phyloP scores from a whole-genome alignment of 2,329 filamentous ascomycete genomes.

The Plectosphaerella cucumerina region DNA sequence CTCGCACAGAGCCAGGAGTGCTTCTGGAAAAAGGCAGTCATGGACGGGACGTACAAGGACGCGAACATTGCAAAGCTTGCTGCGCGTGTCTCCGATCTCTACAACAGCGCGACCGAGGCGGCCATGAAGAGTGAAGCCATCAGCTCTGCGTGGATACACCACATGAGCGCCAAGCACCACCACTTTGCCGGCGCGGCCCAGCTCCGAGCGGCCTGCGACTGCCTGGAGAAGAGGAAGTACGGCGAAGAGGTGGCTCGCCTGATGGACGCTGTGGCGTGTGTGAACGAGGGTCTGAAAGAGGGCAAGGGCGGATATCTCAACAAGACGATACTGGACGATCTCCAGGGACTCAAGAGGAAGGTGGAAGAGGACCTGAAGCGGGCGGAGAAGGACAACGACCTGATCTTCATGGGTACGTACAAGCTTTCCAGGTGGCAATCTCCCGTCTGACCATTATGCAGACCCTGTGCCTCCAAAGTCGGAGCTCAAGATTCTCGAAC shows the following conservation, averaged over 20 bases:
- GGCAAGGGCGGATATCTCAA: conserved; percentile 69
- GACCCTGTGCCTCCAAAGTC: conserved; percentile 81
- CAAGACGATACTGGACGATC: conserved; percentile 74
- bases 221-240: conserved; percentile 88
- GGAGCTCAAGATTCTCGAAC: conserved; percentile 78
- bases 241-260: conserved; percentile 91
- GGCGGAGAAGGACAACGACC: conserved; percentile 92
- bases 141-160: conserved; percentile 94
- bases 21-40: conserved; percentile 96
- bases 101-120: conserved; percentile 76
- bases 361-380: conserved; percentile 85
- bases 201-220: conserved; percentile 85
- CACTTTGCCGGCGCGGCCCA: conserved; percentile 96
- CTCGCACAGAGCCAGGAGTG: conserved; percentile 95
- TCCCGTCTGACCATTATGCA: conserved; percentile 28
- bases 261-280: conserved; percentile 75
- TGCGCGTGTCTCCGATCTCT: conserved; percentile 84
- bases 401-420: conserved; percentile 76
- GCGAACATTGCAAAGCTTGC: conserved; percentile 87
- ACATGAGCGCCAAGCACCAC: conserved; percentile 94
- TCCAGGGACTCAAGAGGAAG: conserved; percentile 76
- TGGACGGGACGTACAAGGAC: conserved; percentile 82
- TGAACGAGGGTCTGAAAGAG: conserved; percentile 83
- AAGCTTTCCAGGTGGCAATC: not conserved
- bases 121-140: conserved; percentile 86